Conservation (phyloP, 495 filamentous ascomycete genomes). For the Trichoderma erinaceum region DNA sequence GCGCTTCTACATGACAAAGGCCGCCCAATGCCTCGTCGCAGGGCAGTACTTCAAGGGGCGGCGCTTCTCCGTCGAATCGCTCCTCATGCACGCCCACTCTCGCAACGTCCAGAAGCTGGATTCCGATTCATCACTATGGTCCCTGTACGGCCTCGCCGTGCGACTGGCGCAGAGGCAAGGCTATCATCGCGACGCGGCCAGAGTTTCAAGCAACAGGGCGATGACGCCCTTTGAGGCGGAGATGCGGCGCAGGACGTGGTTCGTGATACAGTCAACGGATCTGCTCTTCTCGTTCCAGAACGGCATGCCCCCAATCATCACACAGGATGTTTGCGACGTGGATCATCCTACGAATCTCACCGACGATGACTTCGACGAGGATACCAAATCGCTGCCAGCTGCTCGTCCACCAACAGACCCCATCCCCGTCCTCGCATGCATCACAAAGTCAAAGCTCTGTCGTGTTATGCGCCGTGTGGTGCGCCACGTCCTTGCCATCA, state of each 20-base stretch:
- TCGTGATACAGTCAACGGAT: slow-evolving; percentile 43
- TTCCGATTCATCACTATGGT: slow-evolving; percentile 25
- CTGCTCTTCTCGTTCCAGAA: slow-evolving; percentile 44
- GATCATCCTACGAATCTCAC: slow-evolving; percentile 37
- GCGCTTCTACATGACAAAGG: slow-evolving; percentile 21
- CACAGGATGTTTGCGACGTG: slow-evolving; percentile 40
- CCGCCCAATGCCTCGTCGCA: slow-evolving; percentile 37
- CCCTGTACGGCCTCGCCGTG: slow-evolving; percentile 2
- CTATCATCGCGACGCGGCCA: slow-evolving; percentile 45
- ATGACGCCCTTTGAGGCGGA: slow-evolving; percentile 49
- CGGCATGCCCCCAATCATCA: slow-evolving; percentile 43
- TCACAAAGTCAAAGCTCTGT: slow-evolving; percentile 36
- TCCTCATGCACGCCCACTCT: slow-evolving; percentile 37
- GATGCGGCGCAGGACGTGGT: slow-evolving; percentile 47
- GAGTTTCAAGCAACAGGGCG: slow-evolving; percentile 22
- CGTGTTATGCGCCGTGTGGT: slow-evolving; percentile 35
- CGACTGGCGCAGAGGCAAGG: slow-evolving; percentile 29
- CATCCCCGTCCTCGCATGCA: slow-evolving; percentile 38
- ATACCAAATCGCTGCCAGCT: slow-evolving; percentile 31
- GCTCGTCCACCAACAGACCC: slow-evolving; percentile 37
- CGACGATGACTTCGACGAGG: slow-evolving; percentile 43
- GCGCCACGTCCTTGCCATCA: slow-evolving; percentile 27
- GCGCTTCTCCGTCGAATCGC: slow-evolving; percentile 42
- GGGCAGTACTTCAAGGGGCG: slow-evolving; percentile 38
- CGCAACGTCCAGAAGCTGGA: slow-evolving; percentile 33